Percentiles rank a stretch among this genome's conserved stretches.
These are phyloP conservation scores for Ogataea kodamae DNA, from an alignment of 805 yeast genomes.

Conservation along the genomic window DNA sequence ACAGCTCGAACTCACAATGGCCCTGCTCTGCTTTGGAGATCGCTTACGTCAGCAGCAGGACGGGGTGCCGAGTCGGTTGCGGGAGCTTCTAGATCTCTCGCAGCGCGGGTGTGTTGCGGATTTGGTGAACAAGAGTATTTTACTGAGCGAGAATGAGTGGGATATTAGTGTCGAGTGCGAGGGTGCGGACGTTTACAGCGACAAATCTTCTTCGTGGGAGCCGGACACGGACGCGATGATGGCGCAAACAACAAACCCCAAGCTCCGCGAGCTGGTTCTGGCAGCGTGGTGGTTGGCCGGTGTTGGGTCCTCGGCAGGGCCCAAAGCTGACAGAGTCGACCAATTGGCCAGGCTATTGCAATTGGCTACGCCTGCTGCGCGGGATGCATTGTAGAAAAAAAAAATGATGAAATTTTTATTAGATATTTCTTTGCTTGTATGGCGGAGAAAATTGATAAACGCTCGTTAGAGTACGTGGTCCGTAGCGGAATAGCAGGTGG, in stretches of 20 bases:
- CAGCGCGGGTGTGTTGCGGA: conserved; percentile 64
- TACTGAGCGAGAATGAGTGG: conserved; percentile 35
- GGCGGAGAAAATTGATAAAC: conserved; percentile 50
- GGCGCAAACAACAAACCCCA: conserved; percentile 19
- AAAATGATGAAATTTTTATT: background rate
- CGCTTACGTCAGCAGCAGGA: conserved; percentile 17
- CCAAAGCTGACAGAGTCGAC: no score
- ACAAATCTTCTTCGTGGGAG: conserved; percentile 5
- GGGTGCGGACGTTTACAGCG: conserved; percentile 17
- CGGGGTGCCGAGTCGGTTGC: conserved; percentile 51
- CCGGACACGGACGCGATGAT: conserved; percentile 13
- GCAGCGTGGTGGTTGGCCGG: conserved; percentile 31
- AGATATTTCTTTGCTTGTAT: background rate
- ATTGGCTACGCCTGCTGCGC: no score
- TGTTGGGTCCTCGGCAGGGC: no score
- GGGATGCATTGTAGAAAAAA: conserved; percentile 6
- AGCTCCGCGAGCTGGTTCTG: conserved; percentile 26
- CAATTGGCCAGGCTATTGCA: no score
- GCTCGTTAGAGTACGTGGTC: conserved; percentile 70
- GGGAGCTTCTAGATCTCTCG: conserved; percentile 53
- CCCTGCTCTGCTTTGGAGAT: conserved; percentile 56
- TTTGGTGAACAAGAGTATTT: conserved; percentile 63
- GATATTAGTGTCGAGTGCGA: conserved; percentile 15
- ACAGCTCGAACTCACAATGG: conserved; percentile 81
- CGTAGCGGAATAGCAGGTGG: conserved; percentile 94